phyloP scores from a whole-genome alignment of 2,329 filamentous ascomycete species.

The Penicillium nordicum region DNA sequence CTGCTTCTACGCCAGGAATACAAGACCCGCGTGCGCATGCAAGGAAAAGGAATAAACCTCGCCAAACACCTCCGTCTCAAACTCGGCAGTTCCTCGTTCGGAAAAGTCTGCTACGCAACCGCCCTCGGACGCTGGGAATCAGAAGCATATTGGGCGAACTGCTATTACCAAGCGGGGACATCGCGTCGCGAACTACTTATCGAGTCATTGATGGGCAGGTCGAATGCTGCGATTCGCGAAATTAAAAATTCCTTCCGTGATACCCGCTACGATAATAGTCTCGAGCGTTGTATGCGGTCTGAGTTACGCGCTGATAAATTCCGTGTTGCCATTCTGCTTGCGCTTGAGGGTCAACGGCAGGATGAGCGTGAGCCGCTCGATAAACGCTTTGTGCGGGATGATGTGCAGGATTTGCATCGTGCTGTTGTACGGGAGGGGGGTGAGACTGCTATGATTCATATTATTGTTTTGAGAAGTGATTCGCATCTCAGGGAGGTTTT shows the following conservation, averaged over 20 bases:
- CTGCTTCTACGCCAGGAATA: slow-evolving; percentile 83
- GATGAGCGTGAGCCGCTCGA: slow-evolving; percentile 71
- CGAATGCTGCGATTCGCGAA: slow-evolving; percentile 77
- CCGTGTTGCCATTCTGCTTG: slow-evolving; percentile 78
- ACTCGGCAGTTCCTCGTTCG: slow-evolving; percentile 57
- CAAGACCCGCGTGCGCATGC: slow-evolving; percentile 76
- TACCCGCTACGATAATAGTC: slow-evolving; percentile 81
- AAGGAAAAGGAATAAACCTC: slow-evolving; percentile 48
- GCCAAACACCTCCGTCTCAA: slow-evolving; percentile 51
- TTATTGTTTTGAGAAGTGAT: slow-evolving; percentile 78
- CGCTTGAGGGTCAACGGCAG: slow-evolving; percentile 78
- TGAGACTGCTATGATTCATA: slow-evolving; percentile 80
- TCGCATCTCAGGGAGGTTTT: slow-evolving; percentile 77
- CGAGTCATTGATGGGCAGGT: slow-evolving; percentile 84
- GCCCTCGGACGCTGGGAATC: slow-evolving; percentile 87
- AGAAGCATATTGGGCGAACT: slow-evolving; percentile 97
- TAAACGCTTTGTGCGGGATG: slow-evolving; percentile 60
- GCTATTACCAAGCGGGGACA: slow-evolving; percentile 89
- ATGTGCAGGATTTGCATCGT: slow-evolving; percentile 69
- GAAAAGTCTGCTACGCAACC: slow-evolving; percentile 87
- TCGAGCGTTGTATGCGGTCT: slow-evolving; percentile 81
- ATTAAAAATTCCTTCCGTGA: slow-evolving; percentile 90
- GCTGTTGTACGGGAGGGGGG: slow-evolving; percentile 71
- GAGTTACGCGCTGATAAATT: slow-evolving; percentile 97
- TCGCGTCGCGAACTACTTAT: slow-evolving; percentile 85